phyloP scores from a whole-genome alignment of 116 monocot genomes.

The Zostera marina region DNA sequence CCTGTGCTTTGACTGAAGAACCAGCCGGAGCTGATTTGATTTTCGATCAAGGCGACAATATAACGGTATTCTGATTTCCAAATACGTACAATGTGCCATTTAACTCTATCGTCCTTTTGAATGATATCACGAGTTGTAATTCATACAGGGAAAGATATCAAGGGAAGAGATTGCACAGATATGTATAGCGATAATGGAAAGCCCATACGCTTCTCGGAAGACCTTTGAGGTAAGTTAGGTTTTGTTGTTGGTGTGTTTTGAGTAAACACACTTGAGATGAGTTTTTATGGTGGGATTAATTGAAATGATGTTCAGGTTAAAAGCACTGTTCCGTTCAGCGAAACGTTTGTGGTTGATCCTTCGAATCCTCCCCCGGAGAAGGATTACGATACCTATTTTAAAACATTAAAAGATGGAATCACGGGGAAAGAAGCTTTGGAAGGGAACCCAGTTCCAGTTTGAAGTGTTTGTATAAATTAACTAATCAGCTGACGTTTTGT shows the following conservation, averaged over 20 bases:
- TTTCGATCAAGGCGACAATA: slow-evolving; percentile 96
- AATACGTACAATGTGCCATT: no score
- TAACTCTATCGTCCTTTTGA: no score
- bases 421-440: slow-evolving; percentile 81
- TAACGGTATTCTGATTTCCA: slow-evolving; percentile 42
- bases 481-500: background rate
- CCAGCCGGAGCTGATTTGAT: slow-evolving; percentile 89
- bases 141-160: slow-evolving; percentile 64
- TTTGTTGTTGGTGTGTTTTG: background rate
- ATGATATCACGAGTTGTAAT: no score
- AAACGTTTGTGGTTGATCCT: slow-evolving; percentile 61
- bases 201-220: slow-evolving; percentile 70
- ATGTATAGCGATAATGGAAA: slow-evolving; percentile 72
- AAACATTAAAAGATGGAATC: slow-evolving; percentile 51
- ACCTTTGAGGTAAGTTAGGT: slow-evolving; percentile 56
- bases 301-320: slow-evolving; percentile 40
- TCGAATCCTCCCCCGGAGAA: slow-evolving; percentile 66
- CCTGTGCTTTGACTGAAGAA: slow-evolving; percentile 94
- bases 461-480: background rate
- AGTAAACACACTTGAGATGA: background rate
- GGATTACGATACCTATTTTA: slow-evolving; percentile 66
- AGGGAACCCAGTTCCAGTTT: slow-evolving; percentile 1
- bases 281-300: background rate
- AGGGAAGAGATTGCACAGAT: slow-evolving; percentile 86
- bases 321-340: slow-evolving; percentile 74